Evolutionary conservation across 2,329 filamentous ascomycete species (phyloP).

Genomic region (Aspergillus uvarum): DNA sequence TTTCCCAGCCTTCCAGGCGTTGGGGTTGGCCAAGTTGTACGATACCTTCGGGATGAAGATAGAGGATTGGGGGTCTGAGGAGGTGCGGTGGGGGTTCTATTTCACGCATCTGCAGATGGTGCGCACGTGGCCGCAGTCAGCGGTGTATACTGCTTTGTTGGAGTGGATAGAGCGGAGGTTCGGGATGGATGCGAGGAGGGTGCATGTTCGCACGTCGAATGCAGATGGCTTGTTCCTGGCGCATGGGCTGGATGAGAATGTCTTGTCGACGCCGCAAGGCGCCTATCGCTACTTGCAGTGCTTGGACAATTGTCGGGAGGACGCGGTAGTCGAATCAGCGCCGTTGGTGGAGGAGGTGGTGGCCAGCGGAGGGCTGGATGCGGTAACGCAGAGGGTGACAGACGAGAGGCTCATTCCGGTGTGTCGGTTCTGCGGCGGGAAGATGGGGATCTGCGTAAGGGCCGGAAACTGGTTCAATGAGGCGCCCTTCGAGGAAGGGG

Average conservation of each 20-base stretch:
- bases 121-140: constrained; percentile 11
- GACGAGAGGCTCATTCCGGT: constrained; percentile 14
- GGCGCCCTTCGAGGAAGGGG: constrained; percentile 12
- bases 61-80: too few relatives aligned
- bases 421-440: constrained; percentile 20
- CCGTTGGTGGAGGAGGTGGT: constrained; percentile 20
- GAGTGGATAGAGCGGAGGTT: neutral
- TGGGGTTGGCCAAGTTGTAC: too few relatives aligned
- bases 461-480: constrained; percentile 24
- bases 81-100: too few relatives aligned
- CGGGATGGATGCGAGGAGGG: neutral
- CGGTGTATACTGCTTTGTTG: constrained; percentile 10
- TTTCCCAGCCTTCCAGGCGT: too few relatives aligned
- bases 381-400: constrained; percentile 14
- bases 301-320: constrained; percentile 18
- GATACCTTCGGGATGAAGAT: too few relatives aligned
- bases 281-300: constrained; percentile 24
- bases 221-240: constrained; percentile 22
- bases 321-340: constrained; percentile 21
- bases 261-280: constrained; percentile 23
- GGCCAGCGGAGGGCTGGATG: constrained; percentile 14
- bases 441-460: constrained; percentile 23
- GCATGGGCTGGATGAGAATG: constrained; percentile 17
- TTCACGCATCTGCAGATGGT: too few relatives aligned
- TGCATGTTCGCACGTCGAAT: constrained; percentile 24